Conservation (phyloP, 2,329 filamentous ascomycete species). For the Lasiodiplodia gonubiensis region DNA sequence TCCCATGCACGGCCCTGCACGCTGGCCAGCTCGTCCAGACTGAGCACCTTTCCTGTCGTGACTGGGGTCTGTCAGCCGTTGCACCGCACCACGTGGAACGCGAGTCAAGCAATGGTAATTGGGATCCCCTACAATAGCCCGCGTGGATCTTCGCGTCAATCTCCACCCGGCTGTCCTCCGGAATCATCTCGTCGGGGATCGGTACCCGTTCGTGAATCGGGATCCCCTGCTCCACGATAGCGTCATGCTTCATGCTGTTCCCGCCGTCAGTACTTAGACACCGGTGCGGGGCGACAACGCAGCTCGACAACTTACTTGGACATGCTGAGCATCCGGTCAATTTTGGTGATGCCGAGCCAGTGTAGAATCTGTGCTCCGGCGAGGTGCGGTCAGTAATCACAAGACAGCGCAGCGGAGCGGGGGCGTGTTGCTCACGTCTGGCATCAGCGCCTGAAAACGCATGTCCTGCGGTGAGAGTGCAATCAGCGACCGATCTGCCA, state of each 20-base stretch:
- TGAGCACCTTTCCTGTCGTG: conserved; percentile 88
- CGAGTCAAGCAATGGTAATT: conserved; percentile 25
- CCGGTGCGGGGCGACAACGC: conserved; percentile 1
- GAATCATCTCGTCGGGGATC: conserved; percentile 92
- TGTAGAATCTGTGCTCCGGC: conserved; percentile 69
- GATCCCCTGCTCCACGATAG: conserved; percentile 83
- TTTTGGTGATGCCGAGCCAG: conserved; percentile 98
- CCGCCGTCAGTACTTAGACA: conserved; percentile 16
- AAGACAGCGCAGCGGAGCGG: conserved; percentile 7
- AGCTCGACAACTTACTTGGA: conserved; percentile 71
- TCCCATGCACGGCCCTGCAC: conserved; percentile 94
- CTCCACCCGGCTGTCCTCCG: conserved; percentile 93
- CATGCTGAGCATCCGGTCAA: conserved; percentile 98
- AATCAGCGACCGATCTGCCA: conserved; percentile 30
- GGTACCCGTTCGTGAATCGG: conserved; percentile 89
- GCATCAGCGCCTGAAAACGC: conserved; percentile 98
- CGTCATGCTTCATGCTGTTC: conserved; percentile 84
- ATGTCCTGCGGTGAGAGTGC: conserved; percentile 60
- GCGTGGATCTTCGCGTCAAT: conserved; percentile 99
- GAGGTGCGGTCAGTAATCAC: conserved; percentile 15
- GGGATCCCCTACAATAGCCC: conserved; percentile 67
- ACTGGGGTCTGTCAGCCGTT: conserved; percentile 50
- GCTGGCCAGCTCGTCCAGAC: conserved; percentile 79
- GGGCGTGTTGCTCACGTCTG: conserved; percentile 60
- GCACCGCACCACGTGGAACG: conserved; percentile 27